Base-by-base conservation (phyloP, 257 asterid genomes). In the Cruciata laevipes region DNA sequence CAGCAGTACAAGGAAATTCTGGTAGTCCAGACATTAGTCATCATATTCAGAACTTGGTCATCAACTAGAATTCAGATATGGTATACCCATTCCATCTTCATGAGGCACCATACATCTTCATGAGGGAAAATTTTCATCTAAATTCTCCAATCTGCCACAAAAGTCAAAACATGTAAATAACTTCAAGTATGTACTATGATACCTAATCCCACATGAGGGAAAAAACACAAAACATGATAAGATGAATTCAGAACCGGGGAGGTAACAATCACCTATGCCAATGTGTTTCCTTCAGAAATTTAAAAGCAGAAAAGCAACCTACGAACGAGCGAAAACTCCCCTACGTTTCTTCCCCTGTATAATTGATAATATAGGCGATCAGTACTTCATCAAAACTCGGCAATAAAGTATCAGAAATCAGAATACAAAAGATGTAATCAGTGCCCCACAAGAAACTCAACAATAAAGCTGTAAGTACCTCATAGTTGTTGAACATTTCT, bases 401-500 rank as follows among this genome's bases (percentile, higher is more conserved):
- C 38, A 5, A 66, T 71, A 14, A 74, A 42, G 65, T 33, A 71
- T 47, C 53, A 27, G 30, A 27, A 27, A 27, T 27, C 30, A 38
- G 47, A 38, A 38, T 38, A 74, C 25, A 62, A 17, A 33, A 53
- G 14, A 31, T 55, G 68, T 65, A 33, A 76, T 31, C n/a, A 31
- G 30, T 42, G 20, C 17, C 33, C 65, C 64, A 17, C 24, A 25
- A 20, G 70, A 52, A 69, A 21, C 24, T 64, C 68, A 33, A 60
- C 38, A 11, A 66, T 73, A 18, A 74, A 42, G 73, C 63, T 61
- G 65, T 30, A 72, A 77, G 17, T 27, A 87, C 98, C 96, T 85
- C 89, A 74, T 86, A 90, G 47, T 76, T 86, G 68, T 76, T 86
- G 68, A 94, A 94, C n/a, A 90, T 78, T 79, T 90, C 97, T 37